A percentile compares a stretch with the other conserved stretches of the same genome.
These are phyloP conservation scores for Ophiocordyceps robertsii DNA, from an alignment of 2,329 filamentous ascomycete genomes.

Conservation along the genomic window DNA sequence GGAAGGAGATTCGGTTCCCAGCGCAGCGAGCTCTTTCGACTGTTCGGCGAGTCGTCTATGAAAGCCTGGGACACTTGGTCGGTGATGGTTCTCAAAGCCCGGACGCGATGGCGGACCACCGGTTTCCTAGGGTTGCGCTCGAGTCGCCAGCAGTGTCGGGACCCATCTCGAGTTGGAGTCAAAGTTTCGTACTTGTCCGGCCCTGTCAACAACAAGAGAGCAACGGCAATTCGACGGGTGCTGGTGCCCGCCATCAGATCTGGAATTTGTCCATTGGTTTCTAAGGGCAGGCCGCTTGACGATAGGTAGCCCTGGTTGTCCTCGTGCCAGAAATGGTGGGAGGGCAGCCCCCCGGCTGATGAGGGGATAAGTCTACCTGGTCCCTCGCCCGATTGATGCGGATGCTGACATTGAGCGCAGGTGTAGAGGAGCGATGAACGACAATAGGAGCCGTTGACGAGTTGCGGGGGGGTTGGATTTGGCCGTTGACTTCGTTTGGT, in stretches of 20 bases:
- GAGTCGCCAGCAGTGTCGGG: slow-evolving; percentile 32
- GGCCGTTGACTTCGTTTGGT: no score
- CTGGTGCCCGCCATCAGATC: slow-evolving; percentile 3
- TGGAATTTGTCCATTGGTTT: slow-evolving; percentile 6
- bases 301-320: slow-evolving; percentile 33
- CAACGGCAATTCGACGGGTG: neutral
- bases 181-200: slow-evolving; percentile 86
- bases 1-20: slow-evolving; percentile 41
- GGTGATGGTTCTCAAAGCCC: neutral
- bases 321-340: slow-evolving; percentile 36
- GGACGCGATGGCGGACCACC: neutral
- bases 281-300: slow-evolving; percentile 21
- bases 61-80: neutral
- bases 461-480: neutral
- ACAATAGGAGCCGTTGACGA: neutral
- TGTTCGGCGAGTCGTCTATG: neutral
- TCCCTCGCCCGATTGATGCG: neutral
- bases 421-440: neutral
- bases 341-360: slow-evolving; percentile 30
- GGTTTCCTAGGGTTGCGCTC: neutral
- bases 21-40: neutral
- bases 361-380: slow-evolving; percentile 35
- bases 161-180: slow-evolving; percentile 89
- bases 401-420: neutral
- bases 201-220: slow-evolving; percentile 5